phyloP scores from a whole-genome alignment of 2,329 filamentous ascomycete genomes.

The Neofusicoccum parvum region DNA sequence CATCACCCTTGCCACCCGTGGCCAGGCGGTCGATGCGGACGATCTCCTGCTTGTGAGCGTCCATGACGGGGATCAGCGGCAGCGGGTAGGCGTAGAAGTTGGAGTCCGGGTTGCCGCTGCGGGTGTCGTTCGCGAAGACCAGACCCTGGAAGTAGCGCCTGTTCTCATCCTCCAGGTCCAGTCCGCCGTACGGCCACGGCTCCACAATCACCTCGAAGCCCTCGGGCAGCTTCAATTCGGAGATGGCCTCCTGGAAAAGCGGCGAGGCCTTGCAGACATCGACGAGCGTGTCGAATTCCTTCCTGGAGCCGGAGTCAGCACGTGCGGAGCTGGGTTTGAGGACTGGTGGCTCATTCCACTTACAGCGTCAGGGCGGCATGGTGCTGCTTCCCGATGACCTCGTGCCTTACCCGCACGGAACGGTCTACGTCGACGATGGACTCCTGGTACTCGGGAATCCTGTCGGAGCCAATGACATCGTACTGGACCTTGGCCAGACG shows the following conservation, averaged over 20 bases:
- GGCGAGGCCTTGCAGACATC: constrained; percentile 56
- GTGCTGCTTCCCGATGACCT: constrained; percentile 50
- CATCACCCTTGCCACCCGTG: constrained; percentile 42
- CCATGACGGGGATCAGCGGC: constrained; percentile 41
- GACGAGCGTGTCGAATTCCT: constrained; percentile 51
- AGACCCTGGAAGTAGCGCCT: constrained; percentile 57
- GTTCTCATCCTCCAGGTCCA: constrained; percentile 50
- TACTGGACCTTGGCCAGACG: constrained; percentile 58
- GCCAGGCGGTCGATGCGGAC: constrained; percentile 40
- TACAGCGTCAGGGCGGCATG: constrained; percentile 54
- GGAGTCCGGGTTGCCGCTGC: constrained; percentile 46
- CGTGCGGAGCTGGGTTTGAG: background rate
- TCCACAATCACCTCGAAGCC: constrained; percentile 60
- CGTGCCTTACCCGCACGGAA: constrained; percentile 46
- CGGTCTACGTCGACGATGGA: constrained; percentile 53
- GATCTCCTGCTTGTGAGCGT: constrained; percentile 37
- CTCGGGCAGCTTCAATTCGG: constrained; percentile 56
- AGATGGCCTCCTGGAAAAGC: constrained; percentile 54
- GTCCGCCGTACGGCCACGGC: constrained; percentile 61
- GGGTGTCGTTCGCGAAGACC: constrained; percentile 54
- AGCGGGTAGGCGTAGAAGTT: constrained; percentile 46
- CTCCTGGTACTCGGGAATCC: constrained; percentile 58
- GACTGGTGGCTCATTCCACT: background rate
- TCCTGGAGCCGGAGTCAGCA: constrained; percentile 22
- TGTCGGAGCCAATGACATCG: constrained; percentile 56